Percentiles rank a stretch among this genome's conserved stretches.
Evolutionary conservation across 78 protist genomes (phyloP).

Genomic region (Dictyostelium discoideum): dicty_2.7 NC_007090.3:3372001-3372500

Average conservation of each 20-base stretch:
- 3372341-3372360: constrained; percentile 52
- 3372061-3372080: not conserved
- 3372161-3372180: not conserved
- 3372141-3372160: not conserved
- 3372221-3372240: constrained; percentile 13
- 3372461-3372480: constrained; percentile 87
- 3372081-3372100: not conserved
- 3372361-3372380: constrained; percentile 89
- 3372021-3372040: not conserved
- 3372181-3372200: constrained; percentile 35
- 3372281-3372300: not conserved
- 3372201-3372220: constrained; percentile 44
- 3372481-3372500: constrained; percentile 91
- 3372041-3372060: not conserved
- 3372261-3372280: not conserved
- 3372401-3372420: constrained; percentile 54
- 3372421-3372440: constrained; percentile 77
- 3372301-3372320: not conserved
- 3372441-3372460: constrained; percentile 80
- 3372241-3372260: constrained; percentile 12
- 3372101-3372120: not conserved
- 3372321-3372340: not conserved
- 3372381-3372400: constrained; percentile 58
- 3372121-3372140: not conserved
- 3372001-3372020: not conserved